Conservation (phyloP, 1,139 yeast genomes). For the Lizanozyma gosingica region DNA sequence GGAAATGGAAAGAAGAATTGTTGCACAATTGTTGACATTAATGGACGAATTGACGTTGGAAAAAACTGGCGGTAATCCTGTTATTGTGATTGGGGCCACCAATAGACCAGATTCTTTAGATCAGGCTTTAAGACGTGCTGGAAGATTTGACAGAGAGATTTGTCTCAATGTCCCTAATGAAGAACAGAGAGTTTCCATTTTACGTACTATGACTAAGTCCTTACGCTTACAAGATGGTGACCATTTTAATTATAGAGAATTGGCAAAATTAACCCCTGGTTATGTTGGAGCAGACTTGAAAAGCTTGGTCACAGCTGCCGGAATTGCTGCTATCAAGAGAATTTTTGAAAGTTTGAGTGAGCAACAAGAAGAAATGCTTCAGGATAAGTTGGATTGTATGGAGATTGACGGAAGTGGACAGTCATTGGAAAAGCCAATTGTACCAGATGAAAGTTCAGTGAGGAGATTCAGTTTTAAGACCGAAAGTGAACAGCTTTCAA, state of each 20-base stretch:
- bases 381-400: constrained; percentile 5
- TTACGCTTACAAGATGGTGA: constrained; percentile 57
- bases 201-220: constrained; percentile 60
- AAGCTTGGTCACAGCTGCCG: constrained; percentile 92
- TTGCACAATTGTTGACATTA: constrained; percentile 86
- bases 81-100: constrained; percentile 45
- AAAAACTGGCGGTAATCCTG: constrained; percentile 88
- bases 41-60: constrained; percentile 88
- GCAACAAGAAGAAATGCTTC: constrained; percentile 16
- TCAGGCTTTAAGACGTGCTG: constrained; percentile 40
- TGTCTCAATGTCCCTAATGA: constrained; percentile 88
- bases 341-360: constrained; percentile 52
- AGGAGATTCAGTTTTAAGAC: constrained; percentile 2
- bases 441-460: constrained; percentile 3
- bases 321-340: constrained; percentile 87
- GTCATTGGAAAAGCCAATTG: constrained; percentile 8
- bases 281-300: constrained; percentile 97
- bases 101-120: constrained; percentile 42
- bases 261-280: constrained; percentile 95
- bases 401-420: constrained; percentile 4
- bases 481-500: constrained; percentile 32
- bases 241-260: constrained; percentile 51
- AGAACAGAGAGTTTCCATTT: constrained; percentile 65
- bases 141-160: constrained; percentile 41
- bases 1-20: constrained; percentile 96